phyloP scores from a whole-genome alignment of 1,284 basidiomycete genomes.

The Fomes fomentarius region DNA sequence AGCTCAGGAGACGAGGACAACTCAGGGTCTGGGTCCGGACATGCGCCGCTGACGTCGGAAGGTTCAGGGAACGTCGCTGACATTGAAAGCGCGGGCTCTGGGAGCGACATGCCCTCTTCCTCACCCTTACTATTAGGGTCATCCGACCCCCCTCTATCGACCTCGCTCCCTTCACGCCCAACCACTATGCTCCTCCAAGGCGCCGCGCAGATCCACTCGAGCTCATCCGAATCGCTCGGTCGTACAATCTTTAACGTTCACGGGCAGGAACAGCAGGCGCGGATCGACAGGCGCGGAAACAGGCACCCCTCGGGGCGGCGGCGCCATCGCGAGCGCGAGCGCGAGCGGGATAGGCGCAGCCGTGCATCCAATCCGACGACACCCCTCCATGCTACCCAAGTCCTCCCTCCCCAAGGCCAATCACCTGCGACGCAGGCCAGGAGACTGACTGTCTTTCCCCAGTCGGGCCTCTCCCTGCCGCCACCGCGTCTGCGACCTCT shows the following conservation, averaged over 20 bases:
- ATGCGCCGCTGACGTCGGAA: not conserved
- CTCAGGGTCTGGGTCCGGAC: not conserved
- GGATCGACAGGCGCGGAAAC: slow-evolving; percentile 5
- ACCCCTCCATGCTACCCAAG: not conserved
- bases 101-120: not conserved
- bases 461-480: not conserved
- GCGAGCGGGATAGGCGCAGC: slow-evolving; percentile 7
- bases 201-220: not conserved
- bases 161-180: not conserved
- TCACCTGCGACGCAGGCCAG: not conserved
- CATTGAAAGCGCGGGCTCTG: slow-evolving; percentile 13
- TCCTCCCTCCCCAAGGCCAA: too few relatives aligned
- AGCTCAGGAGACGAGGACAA: slow-evolving; percentile 4
- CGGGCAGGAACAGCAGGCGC: slow-evolving; percentile 5
- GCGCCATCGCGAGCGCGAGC: slow-evolving; percentile 11
- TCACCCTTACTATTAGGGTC: too few relatives aligned
- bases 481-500: slow-evolving; percentile 6
- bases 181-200: not conserved
- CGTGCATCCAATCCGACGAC: slow-evolving; percentile 4
- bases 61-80: slow-evolving; percentile 18
- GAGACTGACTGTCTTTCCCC: not conserved
- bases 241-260: not conserved
- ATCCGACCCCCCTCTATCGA: not conserved
- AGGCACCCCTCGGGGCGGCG: slow-evolving; percentile 3
- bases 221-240: not conserved